phyloP scores from a whole-genome alignment of 371 early-diverging fungal species.

The Funneliformis caledonium region DNA sequence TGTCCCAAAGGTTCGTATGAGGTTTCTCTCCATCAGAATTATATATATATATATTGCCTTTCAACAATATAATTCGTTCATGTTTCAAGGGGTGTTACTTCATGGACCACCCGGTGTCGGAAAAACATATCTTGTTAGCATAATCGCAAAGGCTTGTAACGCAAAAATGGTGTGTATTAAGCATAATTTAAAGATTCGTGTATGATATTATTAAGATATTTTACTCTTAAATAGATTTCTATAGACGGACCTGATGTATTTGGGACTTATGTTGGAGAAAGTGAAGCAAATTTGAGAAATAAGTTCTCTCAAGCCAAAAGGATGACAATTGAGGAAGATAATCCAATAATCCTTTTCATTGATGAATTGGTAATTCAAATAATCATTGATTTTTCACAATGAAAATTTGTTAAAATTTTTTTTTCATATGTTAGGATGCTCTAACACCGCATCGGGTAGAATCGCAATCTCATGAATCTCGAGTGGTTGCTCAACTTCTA shows the following conservation, averaged over 20 bases:
- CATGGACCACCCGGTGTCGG: constrained; percentile 98
- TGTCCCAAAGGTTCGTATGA: constrained; percentile 71
- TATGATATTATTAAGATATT: not conserved
- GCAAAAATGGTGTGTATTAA: constrained; percentile 60
- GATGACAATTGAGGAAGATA: constrained; percentile 47
- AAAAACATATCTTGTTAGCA: constrained; percentile 83
- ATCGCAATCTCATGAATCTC: constrained; percentile 77
- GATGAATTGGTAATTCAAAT: constrained; percentile 88
- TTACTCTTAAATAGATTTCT: constrained; percentile 44
- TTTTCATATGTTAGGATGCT: constrained; percentile 72
- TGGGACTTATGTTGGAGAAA: constrained; percentile 93
- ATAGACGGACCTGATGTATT: constrained; percentile 91
- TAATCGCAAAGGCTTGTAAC: constrained; percentile 62
- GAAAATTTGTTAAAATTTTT: constrained; percentile 48
- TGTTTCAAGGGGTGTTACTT: constrained; percentile 71
- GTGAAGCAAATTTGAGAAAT: constrained; percentile 84
- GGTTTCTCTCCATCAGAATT: not conserved
- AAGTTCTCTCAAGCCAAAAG: constrained; percentile 83
- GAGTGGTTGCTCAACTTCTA: constrained; percentile 96
- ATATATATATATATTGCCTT: not conserved
- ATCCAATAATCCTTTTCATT: constrained; percentile 92
- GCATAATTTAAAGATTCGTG: constrained; percentile 13
- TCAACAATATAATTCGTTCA: not conserved
- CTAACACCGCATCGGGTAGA: constrained; percentile 88
- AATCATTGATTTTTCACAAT: constrained; percentile 69